Conservation (phyloP, 352 stramenopile species). For the Pythium rishiriense region DNA sequence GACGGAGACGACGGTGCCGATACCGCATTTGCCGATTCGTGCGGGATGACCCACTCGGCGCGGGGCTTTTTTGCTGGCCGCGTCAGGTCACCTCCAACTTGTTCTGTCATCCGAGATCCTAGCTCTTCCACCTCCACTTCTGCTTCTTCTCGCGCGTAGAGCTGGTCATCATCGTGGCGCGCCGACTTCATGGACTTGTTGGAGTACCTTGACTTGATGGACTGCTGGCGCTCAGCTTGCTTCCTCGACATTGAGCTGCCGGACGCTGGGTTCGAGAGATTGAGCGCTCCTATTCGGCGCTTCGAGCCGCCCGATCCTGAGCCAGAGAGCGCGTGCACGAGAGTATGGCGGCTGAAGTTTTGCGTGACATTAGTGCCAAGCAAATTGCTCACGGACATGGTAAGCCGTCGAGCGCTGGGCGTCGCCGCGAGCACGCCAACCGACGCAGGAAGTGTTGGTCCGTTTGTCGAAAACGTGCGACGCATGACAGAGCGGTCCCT, state of each 20-base stretch:
- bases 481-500: not conserved
- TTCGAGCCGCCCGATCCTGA: conserved; percentile 15
- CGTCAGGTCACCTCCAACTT: not conserved
- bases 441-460: not conserved
- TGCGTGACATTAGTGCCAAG: not conserved
- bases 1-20: conserved; percentile 8
- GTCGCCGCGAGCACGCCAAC: not conserved
- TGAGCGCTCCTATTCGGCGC: conserved; percentile 8
- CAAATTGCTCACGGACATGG: conserved; percentile 11
- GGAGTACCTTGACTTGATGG: conserved; percentile 40
- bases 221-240: conserved; percentile 27
- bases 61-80: not conserved
- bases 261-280: conserved; percentile 19
- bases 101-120: conserved; percentile 3
- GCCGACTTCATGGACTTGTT: conserved; percentile 33
- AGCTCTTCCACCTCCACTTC: conserved; percentile 28
- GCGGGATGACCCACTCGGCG: not conserved
- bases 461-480: conserved; percentile 7
- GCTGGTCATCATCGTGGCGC: conserved; percentile 17
- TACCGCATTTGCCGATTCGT: not conserved
- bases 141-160: conserved; percentile 7
- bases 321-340: not conserved
- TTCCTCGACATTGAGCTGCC: conserved; percentile 14
- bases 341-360: not conserved
- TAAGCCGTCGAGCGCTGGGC: not conserved